A percentile compares a stretch with the other conserved stretches of the same genome.
These are phyloP conservation scores for Aspergillus fumigatus DNA, from an alignment of 2,329 filamentous ascomycete genomes.

Conservation along the genomic window DNA sequence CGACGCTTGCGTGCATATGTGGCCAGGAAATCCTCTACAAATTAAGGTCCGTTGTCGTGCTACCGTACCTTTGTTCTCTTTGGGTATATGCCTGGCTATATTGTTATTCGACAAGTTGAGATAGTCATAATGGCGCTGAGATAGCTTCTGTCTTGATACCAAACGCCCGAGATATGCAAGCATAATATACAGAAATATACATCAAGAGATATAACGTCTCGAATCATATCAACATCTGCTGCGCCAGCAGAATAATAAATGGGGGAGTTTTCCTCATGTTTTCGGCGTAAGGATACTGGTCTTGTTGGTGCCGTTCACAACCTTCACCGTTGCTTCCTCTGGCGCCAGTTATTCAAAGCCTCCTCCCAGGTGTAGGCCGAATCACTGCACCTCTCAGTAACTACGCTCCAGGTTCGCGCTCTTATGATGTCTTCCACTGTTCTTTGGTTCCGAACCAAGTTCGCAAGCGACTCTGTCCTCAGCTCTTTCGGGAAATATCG, in stretches of 20 bases:
- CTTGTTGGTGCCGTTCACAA: neutral
- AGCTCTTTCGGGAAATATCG: constrained; percentile 73
- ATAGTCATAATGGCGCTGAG: neutral
- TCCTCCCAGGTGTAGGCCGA: constrained; percentile 59
- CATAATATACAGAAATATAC: constrained; percentile 10
- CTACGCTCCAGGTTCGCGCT: constrained; percentile 72
- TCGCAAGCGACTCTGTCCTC: constrained; percentile 73
- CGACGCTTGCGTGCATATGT: constrained; percentile 5
- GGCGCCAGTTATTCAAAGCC: constrained; percentile 61
- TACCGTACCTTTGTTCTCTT: neutral
- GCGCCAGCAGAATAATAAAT: neutral
- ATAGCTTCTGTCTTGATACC: neutral
- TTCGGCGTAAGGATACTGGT: neutral
- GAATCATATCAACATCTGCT: neutral
- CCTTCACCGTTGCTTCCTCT: constrained; percentile 22
- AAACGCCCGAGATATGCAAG: constrained; percentile 10
- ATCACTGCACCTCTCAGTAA: constrained; percentile 69
- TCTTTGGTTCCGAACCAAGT: constrained; percentile 64
- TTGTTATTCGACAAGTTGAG: neutral
- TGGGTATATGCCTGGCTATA: neutral
- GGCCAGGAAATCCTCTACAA: neutral
- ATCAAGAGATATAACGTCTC: constrained; percentile 1
- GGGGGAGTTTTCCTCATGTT: neutral
- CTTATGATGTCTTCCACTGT: constrained; percentile 74
- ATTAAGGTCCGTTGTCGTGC: neutral